phyloP scores from a whole-genome alignment of 306 rosid species.

The Arachis hypogaea region DNA sequence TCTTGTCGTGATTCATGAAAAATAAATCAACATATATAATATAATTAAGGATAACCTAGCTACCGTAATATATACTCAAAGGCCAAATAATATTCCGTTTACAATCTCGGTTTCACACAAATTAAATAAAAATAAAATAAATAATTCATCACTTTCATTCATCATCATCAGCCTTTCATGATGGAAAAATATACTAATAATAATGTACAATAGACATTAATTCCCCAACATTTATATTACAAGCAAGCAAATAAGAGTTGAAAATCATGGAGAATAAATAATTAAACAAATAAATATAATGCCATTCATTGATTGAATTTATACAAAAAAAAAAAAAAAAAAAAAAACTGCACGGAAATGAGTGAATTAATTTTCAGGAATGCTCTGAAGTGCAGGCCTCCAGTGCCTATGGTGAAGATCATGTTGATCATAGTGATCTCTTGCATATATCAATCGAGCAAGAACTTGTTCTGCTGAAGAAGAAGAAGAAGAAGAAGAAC shows the following conservation, averaged over 20 bases:
- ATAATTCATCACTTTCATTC: no score
- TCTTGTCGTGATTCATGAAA: slow-evolving; percentile 19
- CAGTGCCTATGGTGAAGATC: slow-evolving; percentile 49
- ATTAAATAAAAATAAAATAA: no score
- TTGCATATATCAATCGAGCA: slow-evolving; percentile 37
- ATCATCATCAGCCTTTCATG: background rate
- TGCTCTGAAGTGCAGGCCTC: slow-evolving; percentile 68
- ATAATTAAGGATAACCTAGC: no score
- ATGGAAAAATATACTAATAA: background rate
- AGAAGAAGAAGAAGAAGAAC: background rate
- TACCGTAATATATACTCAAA: background rate
- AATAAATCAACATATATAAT: background rate
- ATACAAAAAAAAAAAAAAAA: slow-evolving; percentile 28
- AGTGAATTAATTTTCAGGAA: slow-evolving; percentile 56
- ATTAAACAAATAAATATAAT: background rate
- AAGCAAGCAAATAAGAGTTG: slow-evolving; percentile 32
- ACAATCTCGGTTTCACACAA: no score
- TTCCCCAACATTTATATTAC: slow-evolving; percentile 36
- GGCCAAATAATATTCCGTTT: no score
- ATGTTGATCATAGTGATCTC: slow-evolving; percentile 34
- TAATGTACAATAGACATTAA: slow-evolving; percentile 24
- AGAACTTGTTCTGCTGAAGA: slow-evolving; percentile 56
- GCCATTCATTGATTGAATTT: background rate
- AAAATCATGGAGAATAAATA: slow-evolving; percentile 7
- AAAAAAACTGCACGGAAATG: background rate